Percentiles rank a stretch among this genome's conserved stretches.
Evolutionary conservation across 2,329 filamentous ascomycete species (phyloP).

Genomic region (Aspergillus candidus): DNA sequence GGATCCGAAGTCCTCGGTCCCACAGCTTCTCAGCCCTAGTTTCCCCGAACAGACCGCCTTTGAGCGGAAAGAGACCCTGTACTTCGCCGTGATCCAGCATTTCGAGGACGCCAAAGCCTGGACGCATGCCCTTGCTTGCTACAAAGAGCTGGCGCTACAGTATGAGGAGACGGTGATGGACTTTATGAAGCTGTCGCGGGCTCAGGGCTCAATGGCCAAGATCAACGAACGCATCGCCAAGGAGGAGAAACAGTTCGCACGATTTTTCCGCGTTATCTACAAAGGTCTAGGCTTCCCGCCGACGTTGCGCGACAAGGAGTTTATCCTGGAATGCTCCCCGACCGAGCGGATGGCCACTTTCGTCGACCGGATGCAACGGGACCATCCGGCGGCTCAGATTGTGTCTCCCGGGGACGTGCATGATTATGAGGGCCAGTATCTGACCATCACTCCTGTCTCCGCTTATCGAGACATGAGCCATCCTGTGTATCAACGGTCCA

Average conservation of each 20-base stretch:
- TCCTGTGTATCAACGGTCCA: constrained; percentile 80
- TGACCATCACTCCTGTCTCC: constrained; percentile 74
- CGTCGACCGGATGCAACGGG: constrained; percentile 84
- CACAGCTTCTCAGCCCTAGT: constrained; percentile 64
- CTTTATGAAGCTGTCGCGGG: constrained; percentile 82
- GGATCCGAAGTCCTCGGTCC: constrained; percentile 65
- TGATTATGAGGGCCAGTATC: constrained; percentile 83
- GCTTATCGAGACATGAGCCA: constrained; percentile 76
- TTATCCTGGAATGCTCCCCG: constrained; percentile 77
- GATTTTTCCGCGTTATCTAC: constrained; percentile 89
- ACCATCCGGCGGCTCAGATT: constrained; percentile 80
- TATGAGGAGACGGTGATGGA: constrained; percentile 88
- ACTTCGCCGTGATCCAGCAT: constrained; percentile 90
- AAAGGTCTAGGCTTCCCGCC: constrained; percentile 81
- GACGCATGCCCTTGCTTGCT: constrained; percentile 79
- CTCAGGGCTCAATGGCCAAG: constrained; percentile 82
- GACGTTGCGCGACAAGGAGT: constrained; percentile 79
- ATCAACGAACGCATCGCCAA: constrained; percentile 86
- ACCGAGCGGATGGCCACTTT: constrained; percentile 74
- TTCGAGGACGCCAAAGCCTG: constrained; percentile 94
- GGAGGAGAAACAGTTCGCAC: constrained; percentile 68
- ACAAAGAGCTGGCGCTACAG: constrained; percentile 84
- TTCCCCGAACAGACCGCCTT: constrained; percentile 81
- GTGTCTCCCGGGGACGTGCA: constrained; percentile 64
- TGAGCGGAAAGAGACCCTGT: constrained; percentile 85